Conservation (phyloP, 441 rosid species). For the Erodium texanum region DNA sequence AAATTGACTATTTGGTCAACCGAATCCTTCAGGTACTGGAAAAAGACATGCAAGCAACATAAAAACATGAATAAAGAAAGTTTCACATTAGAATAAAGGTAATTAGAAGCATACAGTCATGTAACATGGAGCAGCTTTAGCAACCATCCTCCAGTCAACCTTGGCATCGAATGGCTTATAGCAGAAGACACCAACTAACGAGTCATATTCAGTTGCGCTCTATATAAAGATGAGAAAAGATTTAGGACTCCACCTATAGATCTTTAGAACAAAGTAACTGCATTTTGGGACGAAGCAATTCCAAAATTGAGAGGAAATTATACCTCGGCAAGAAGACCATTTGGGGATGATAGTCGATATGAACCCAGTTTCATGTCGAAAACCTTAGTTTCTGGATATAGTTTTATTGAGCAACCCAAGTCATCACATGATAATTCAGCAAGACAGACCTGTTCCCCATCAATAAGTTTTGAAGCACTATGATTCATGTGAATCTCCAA, state of each 20-base stretch:
- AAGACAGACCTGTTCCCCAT: constrained; percentile 50
- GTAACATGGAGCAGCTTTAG: constrained; percentile 97
- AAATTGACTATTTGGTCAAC: constrained; percentile 64
- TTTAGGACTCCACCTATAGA: constrained; percentile 16
- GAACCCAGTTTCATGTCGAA: constrained; percentile 79
- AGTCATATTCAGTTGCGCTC: constrained; percentile 78
- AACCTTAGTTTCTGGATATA: constrained; percentile 87
- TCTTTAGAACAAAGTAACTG: constrained; percentile 11
- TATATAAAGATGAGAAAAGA: constrained; percentile 31
- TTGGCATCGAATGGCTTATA: constrained; percentile 93
- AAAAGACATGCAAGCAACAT: constrained; percentile 27
- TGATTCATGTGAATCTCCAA: constrained; percentile 88
- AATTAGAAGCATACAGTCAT: constrained; percentile 58
- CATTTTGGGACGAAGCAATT: constrained; percentile 6
- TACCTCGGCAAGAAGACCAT: constrained; percentile 94
- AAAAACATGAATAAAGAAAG: constrained; percentile 12
- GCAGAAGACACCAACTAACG: constrained; percentile 72
- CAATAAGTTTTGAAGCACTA: constrained; percentile 91
- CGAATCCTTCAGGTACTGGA: constrained; percentile 91
- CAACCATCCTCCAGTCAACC: constrained; percentile 97
- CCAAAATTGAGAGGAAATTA: constrained; percentile 11
- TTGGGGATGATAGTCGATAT: constrained; percentile 84
- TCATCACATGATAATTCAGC: constrained; percentile 90
- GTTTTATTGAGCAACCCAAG: constrained; percentile 69
- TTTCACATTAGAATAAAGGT: constrained; percentile 12